Percentiles rank a stretch among this genome's conserved stretches.
These are phyloP conservation scores for Ampelocalamus luodianensis DNA, from an alignment of 176 grass and related monocot genomes.

Conservation along the genomic window DNA sequence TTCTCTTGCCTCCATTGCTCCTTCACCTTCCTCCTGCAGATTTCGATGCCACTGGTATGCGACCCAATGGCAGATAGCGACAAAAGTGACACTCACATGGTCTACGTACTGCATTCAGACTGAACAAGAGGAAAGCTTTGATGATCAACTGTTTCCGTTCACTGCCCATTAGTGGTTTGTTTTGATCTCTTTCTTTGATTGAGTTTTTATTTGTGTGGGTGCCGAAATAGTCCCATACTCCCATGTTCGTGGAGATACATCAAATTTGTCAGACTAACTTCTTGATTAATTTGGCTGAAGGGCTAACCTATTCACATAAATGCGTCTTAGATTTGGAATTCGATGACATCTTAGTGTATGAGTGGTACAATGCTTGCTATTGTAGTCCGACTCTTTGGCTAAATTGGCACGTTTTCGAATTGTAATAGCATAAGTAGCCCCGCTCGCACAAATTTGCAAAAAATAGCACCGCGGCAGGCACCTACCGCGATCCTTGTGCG, in stretches of 20 bases:
- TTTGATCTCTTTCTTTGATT: not conserved
- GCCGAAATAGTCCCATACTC: not conserved
- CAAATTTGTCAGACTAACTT: slow-evolving; percentile 8
- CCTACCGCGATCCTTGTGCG: too few relatives aligned
- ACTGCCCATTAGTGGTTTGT: not conserved
- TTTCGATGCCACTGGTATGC: not conserved
- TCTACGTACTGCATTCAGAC: not conserved
- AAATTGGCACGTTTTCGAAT: too few relatives aligned
- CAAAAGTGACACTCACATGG: not conserved
- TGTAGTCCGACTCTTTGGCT: not conserved
- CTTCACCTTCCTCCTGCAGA: not conserved
- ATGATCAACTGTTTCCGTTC: slow-evolving; percentile 1
- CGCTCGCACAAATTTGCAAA: too few relatives aligned
- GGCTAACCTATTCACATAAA: not conserved
- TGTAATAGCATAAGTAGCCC: too few relatives aligned
- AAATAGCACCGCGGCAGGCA: too few relatives aligned
- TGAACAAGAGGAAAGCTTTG: not conserved
- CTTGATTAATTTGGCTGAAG: not conserved
- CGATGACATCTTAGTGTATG: not conserved
- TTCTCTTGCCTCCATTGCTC: not conserved
- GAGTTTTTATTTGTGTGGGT: not conserved
- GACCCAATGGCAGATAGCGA: not conserved
- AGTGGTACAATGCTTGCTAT: not conserved
- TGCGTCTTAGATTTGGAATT: not conserved
- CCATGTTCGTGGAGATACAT: not conserved